Evolutionary conservation across 164 flowering plant species (phyloP).

Genomic region (Liriodendron chinense): DNA sequence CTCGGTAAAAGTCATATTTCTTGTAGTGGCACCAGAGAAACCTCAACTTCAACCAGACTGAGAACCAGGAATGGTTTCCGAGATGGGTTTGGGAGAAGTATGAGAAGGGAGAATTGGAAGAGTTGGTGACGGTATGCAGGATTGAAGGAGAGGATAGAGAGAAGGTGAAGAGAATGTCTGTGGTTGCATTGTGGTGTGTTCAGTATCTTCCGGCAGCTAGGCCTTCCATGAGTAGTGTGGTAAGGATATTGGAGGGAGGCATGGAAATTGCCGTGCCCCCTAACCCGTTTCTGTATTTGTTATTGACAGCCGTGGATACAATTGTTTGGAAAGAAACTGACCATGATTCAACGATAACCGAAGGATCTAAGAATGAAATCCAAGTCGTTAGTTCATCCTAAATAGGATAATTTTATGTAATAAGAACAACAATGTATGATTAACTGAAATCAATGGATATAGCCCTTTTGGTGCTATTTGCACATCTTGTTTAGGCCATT

Average conservation of each 20-base stretch:
- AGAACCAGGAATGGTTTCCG: constrained; percentile 14
- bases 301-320: not conserved
- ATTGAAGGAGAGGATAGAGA: not conserved
- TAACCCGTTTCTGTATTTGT: not conserved
- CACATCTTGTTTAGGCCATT: no score
- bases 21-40: constrained; percentile 18
- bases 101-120: constrained; percentile 5
- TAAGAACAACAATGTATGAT: no score
- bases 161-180: not conserved
- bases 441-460: no score
- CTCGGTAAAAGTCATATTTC: no score
- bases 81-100: constrained; percentile 20
- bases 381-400: no score
- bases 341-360: constrained; percentile 8
- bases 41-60: not conserved
- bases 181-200: constrained; percentile 12
- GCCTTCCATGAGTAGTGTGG: constrained; percentile 11
- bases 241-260: constrained; percentile 2
- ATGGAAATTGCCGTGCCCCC: not conserved
- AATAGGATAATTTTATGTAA: no score
- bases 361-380: not conserved
- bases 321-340: constrained; percentile 13
- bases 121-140: not conserved
- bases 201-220: not conserved
- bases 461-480: no score